Conservation (phyloP, 2,329 filamentous ascomycete species). For the Cordyceps farinosa region DNA sequence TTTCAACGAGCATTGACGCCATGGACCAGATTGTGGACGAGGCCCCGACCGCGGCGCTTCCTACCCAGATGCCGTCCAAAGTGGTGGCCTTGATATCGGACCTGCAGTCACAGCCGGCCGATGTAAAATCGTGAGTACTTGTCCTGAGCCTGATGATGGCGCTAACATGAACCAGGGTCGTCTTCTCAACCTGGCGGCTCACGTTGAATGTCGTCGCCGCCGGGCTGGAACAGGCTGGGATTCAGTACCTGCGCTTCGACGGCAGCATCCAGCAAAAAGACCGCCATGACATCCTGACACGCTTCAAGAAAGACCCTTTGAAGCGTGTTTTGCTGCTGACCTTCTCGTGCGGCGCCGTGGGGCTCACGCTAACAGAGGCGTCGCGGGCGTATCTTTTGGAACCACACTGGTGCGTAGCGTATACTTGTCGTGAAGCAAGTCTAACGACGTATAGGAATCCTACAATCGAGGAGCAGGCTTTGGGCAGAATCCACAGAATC, state of each 20-base stretch:
- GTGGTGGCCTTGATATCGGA: slow-evolving; percentile 32
- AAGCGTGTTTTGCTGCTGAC: slow-evolving; percentile 46
- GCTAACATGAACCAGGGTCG: slow-evolving; percentile 34
- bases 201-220: slow-evolving; percentile 45
- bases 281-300: slow-evolving; percentile 37
- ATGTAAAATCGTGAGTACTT: slow-evolving; percentile 34
- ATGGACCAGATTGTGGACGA: slow-evolving; percentile 23
- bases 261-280: slow-evolving; percentile 42
- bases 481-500: slow-evolving; percentile 35
- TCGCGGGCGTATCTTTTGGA: slow-evolving; percentile 48
- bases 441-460: slow-evolving; percentile 32
- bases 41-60: not conserved
- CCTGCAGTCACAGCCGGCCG: slow-evolving; percentile 25
- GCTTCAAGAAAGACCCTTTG: slow-evolving; percentile 36
- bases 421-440: not conserved
- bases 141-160: slow-evolving; percentile 4
- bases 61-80: slow-evolving; percentile 29
- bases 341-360: slow-evolving; percentile 49
- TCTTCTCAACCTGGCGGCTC: slow-evolving; percentile 50
- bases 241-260: slow-evolving; percentile 43
- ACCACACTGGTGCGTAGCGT: slow-evolving; percentile 39
- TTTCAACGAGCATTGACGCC: slow-evolving; percentile 24
- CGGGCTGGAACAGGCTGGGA: slow-evolving; percentile 33
- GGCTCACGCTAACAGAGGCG: slow-evolving; percentile 48
- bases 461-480: slow-evolving; percentile 39